Evolutionary conservation across 371 early-diverging fungal species (phyloP).

Genomic region (Rhizopus stolonifer): DNA sequence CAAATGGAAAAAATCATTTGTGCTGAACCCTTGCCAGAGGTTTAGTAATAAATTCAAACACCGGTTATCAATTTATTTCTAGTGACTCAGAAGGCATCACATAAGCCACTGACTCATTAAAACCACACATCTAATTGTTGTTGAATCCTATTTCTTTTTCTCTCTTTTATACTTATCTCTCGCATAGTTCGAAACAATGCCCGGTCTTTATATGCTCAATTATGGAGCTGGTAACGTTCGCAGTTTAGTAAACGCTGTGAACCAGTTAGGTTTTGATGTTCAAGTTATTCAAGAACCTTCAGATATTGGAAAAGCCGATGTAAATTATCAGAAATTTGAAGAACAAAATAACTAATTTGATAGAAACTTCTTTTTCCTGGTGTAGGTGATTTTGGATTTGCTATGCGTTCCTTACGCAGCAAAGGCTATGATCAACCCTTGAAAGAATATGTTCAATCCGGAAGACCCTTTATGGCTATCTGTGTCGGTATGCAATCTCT

Average conservation of each 20-base stretch:
- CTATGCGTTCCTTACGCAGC: conserved; percentile 76
- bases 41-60: too few relatives aligned
- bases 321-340: conserved; percentile 34
- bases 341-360: not conserved
- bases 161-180: not conserved
- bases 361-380: conserved; percentile 98
- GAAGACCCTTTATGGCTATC: conserved; percentile 94
- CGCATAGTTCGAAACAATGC: too few relatives aligned
- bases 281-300: conserved; percentile 66
- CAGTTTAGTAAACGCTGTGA: conserved; percentile 92
- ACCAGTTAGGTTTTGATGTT: conserved; percentile 84
- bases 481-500: conserved; percentile 98
- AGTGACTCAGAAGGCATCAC: not conserved
- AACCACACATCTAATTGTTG: not conserved
- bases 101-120: not conserved
- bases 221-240: conserved; percentile 99
- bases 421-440: conserved; percentile 83
- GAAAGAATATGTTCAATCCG: conserved; percentile 76
- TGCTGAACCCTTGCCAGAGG: conserved; percentile 26
- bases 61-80: too few relatives aligned
- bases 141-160: not conserved
- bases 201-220: conserved; percentile 82
- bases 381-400: conserved; percentile 95
- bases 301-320: conserved; percentile 89
- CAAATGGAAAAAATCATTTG: conserved; percentile 48